Percentiles rank a stretch among this genome's conserved stretches.
Evolutionary conservation across 2,329 filamentous ascomycete species (phyloP).

Genomic region (Fusarium incarnatum): DNA sequence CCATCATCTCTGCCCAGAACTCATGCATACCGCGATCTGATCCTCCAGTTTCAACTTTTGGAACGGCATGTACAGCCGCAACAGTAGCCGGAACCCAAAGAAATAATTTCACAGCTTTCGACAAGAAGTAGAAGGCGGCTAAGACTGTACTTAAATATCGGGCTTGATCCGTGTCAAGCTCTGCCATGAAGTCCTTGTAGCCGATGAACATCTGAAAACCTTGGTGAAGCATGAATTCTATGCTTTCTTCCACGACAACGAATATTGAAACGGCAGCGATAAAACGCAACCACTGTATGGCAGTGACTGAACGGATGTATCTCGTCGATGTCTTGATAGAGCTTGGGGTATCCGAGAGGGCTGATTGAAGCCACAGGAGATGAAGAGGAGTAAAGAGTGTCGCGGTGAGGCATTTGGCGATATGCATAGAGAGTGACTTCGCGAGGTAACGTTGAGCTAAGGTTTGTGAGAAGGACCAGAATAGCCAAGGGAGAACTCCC

Average conservation of each 20-base stretch:
- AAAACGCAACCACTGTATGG: not conserved
- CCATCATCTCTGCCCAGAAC: not conserved
- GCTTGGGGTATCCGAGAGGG: rapidly evolving
- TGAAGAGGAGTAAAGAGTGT: not conserved
- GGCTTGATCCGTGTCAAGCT: not conserved
- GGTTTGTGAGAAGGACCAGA: not conserved
- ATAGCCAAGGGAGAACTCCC: not conserved
- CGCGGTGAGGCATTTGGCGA: not conserved
- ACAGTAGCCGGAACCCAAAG: not conserved
- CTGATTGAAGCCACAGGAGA: not conserved
- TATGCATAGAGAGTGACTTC: rapidly evolving
- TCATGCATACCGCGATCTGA: rapidly evolving
- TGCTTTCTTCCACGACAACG: not conserved
- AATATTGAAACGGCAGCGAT: not conserved
- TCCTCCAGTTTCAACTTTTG: not conserved
- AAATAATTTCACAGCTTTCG: not conserved
- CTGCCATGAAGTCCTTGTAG: not conserved
- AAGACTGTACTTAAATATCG: rapidly evolving
- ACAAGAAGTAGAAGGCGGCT: not conserved
- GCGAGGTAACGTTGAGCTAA: not conserved
- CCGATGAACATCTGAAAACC: not conserved
- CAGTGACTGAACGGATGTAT: not conserved
- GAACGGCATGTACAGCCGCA: not conserved
- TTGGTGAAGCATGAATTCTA: not conserved
- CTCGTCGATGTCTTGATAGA: not conserved